phyloP scores from a whole-genome alignment of 2,329 filamentous ascomycete genomes.

The Colletotrichum scovillei region DNA sequence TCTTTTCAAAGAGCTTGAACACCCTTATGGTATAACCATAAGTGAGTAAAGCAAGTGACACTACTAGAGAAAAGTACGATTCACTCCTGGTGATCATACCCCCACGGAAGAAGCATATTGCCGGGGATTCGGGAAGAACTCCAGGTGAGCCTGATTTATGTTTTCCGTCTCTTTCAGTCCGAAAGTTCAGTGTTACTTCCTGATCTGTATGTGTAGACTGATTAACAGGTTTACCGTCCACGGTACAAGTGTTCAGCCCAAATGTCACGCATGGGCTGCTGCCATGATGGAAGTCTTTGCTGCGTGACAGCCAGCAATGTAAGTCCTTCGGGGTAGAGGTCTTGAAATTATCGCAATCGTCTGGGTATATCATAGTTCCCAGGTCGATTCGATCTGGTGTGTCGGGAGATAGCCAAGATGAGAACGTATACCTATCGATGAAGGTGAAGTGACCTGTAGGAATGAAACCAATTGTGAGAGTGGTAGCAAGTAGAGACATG shows the following conservation, averaged over 20 bases:
- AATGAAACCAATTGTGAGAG: neutral
- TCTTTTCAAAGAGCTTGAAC: too few species aligned
- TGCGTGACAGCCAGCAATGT: too few species aligned
- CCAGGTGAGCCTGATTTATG: too few species aligned
- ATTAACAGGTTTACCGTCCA: neutral
- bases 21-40: neutral
- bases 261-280: neutral
- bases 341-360: neutral
- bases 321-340: too few species aligned
- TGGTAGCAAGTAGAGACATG: neutral
- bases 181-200: neutral
- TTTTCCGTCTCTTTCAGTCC: too few species aligned
- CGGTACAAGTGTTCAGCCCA: neutral
- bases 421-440: too few species aligned
- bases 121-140: neutral
- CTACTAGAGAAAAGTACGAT: neutral
- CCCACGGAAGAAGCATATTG: neutral
- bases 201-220: neutral
- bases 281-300: neutral
- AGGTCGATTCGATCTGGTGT: neutral
- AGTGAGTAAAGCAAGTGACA: neutral
- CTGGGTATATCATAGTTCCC: neutral
- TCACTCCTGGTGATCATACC: neutral
- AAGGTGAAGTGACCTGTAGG: constrained; percentile 6
- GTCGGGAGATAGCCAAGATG: too few species aligned